Base-by-base conservation (phyloP, 2,329 filamentous ascomycete genomes). In the Cordyceps militaris region DNA sequence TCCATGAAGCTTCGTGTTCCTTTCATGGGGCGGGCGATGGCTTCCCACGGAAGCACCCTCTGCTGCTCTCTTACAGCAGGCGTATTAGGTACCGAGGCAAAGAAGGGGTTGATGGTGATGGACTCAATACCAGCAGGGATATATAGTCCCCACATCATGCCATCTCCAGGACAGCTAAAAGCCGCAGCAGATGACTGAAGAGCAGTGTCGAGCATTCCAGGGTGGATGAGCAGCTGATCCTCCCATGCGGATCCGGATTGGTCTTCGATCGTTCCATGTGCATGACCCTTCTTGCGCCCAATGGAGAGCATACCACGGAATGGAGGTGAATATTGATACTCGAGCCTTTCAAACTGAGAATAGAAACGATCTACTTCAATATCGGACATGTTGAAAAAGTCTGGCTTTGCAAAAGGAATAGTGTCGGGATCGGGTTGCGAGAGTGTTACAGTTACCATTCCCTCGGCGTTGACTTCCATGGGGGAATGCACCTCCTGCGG, bases 181-280 rank as follows among this genome's bases (percentile, higher is more conserved):
- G 56, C 50, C 4, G 56, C 56, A 51, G 49, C 48, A 13, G 32
- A 8, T 2, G 48, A 40, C 23, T 58, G 56, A 9, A 58, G 21
- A 1, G 56, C 56, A 46, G 38, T 40, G 30, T 58, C 56, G 2
- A 53, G 26, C 24, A 51, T 19, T 4, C 30, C 56, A 9, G 56
- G 56, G 38, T 58, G 56, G 14, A 58, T 13, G n/a, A 58, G 19
- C 8, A 58, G 42, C 32, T 58, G 40, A 36, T 52, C 43, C 14
- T 52, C 56, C 48, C 50, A 52, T 16, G n/a, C 24, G 8, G 46
- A 26, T 16, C 19, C 38, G 3, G 48, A 44, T 14, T 23, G 1
- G 13, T 52, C 56, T 26, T 58, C 48, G 3, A 58, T 48, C 3
- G 6, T 24, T 3, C 56, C 56, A 4, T 28, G 48, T 1, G 56